These are phyloP conservation scores for Cronartium ribicola DNA, from an alignment of 1,284 basidiomycete species.

Conservation along the genomic window DNA sequence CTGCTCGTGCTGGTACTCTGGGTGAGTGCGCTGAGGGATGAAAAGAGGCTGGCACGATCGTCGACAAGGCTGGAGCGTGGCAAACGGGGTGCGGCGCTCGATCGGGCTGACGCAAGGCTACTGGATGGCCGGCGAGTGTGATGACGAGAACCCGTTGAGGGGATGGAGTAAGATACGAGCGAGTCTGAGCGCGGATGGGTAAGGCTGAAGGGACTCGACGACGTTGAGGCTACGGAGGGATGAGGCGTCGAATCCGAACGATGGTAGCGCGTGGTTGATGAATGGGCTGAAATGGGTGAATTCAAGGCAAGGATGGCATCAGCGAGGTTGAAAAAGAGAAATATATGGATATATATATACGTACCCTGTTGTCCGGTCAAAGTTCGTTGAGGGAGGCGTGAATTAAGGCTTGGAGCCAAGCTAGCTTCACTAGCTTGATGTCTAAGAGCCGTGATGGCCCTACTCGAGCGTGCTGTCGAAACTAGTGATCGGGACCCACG, in stretches of 20 bases:
- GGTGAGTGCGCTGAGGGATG: background rate
- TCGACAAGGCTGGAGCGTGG: no score
- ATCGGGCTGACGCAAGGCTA: background rate
- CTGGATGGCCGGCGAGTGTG: background rate
- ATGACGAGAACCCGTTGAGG: background rate
- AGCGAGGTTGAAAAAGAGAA: no score
- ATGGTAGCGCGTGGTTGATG: background rate
- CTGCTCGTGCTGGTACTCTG: no score
- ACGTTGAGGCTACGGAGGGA: no score
- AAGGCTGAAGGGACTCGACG: background rate
- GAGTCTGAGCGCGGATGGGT: background rate
- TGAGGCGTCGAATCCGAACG: background rate
- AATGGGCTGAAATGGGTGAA: background rate
- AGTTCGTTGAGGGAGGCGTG: background rate
- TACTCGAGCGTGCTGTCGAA: no score
- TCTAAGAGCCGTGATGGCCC: no score
- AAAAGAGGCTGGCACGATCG: constrained; percentile 13
- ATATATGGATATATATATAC: no score
- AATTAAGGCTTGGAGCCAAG: background rate
- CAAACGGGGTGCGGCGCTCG: background rate
- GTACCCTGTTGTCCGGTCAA: background rate
- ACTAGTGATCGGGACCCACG: background rate
- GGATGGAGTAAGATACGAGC: background rate
- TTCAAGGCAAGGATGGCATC: no score
- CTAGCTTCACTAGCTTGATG: background rate